Percentiles rank a stretch among this genome's conserved stretches.
These are phyloP conservation scores for Plectosphaerella sp. DNA, from an alignment of 2,329 filamentous ascomycete genomes.

Conservation along the genomic window DNA sequence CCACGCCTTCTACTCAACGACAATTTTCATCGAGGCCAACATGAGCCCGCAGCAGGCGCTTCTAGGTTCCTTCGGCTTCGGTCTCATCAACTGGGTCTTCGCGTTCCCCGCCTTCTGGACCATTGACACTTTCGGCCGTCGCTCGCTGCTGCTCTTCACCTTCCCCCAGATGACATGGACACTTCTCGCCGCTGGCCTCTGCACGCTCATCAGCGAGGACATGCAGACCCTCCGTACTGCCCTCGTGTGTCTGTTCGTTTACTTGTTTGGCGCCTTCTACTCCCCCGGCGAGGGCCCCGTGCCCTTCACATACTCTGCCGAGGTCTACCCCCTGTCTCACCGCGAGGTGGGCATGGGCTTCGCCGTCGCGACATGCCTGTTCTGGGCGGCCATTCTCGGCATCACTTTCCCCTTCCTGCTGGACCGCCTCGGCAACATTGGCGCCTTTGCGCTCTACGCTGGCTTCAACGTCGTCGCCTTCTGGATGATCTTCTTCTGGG, in stretches of 20 bases:
- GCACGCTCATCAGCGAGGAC: conserved; percentile 36
- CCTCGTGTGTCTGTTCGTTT: conserved; percentile 42
- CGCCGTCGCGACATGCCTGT: conserved; percentile 62
- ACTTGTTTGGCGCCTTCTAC: conserved; percentile 21
- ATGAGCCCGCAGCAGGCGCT: conserved; percentile 49
- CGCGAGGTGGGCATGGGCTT: conserved; percentile 69
- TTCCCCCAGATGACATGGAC: conserved; percentile 59
- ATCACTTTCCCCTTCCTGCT: conserved; percentile 60
- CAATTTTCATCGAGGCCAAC: conserved; percentile 55
- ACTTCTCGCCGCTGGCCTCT: conserved; percentile 51
- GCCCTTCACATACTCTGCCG: conserved; percentile 64
- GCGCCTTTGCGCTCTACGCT: conserved; percentile 48
- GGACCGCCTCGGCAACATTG: conserved; percentile 28
- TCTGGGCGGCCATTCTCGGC: conserved; percentile 56
- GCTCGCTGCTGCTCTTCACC: conserved; percentile 50
- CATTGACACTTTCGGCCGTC: conserved; percentile 45
- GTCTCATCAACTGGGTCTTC: conserved; percentile 56
- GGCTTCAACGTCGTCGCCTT: conserved; percentile 51
- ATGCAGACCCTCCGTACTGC: conserved; percentile 27
- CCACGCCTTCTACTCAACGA: conserved; percentile 72
- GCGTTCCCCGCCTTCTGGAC: conserved; percentile 55
- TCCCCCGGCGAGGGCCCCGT: conserved; percentile 55
- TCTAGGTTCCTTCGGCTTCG: conserved; percentile 42
- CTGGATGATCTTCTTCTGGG: conserved; percentile 50
- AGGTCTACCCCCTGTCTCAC: conserved; percentile 67